Conservation (phyloP, 129 eudicot genomes). For the Pseudognaphalium luteoalbum region DNA sequence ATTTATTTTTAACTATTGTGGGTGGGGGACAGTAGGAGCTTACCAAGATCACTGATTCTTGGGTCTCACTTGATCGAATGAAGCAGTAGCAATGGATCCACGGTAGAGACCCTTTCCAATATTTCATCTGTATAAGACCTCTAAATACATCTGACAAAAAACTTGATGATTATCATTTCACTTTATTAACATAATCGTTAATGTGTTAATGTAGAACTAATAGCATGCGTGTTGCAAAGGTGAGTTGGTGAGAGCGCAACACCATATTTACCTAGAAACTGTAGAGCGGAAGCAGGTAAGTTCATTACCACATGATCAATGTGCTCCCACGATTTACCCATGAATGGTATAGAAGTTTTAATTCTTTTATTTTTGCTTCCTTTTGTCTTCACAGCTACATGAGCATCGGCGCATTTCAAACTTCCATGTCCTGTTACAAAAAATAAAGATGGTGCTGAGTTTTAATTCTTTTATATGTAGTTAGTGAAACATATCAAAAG, state of each 20-base stretch:
- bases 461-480: not conserved
- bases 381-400: constrained; percentile 52
- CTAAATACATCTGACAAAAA: constrained; percentile 72
- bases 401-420: constrained; percentile 27
- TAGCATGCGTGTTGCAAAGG: not conserved
- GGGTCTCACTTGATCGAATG: constrained; percentile 81
- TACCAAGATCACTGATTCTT: constrained; percentile 65
- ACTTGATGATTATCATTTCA: constrained; percentile 1
- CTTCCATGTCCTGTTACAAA: constrained; percentile 39
- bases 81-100: constrained; percentile 98
- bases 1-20: not conserved
- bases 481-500: constrained; percentile 10
- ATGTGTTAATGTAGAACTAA: not conserved
- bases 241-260: not conserved
- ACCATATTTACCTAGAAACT: constrained; percentile 69
- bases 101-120: constrained; percentile 87
- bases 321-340: constrained; percentile 86
- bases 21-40: constrained; percentile 23
- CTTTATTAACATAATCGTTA: constrained; percentile 5
- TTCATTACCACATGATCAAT: constrained; percentile 94
- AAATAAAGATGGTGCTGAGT: not conserved
- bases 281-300: constrained; percentile 91
- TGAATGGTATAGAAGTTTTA: constrained; percentile 43
- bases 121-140: constrained; percentile 51
- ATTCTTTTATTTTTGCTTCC: constrained; percentile 61